phyloP scores from a whole-genome alignment of 2,329 filamentous ascomycete species.

The Diplocarpon rosae region DNA sequence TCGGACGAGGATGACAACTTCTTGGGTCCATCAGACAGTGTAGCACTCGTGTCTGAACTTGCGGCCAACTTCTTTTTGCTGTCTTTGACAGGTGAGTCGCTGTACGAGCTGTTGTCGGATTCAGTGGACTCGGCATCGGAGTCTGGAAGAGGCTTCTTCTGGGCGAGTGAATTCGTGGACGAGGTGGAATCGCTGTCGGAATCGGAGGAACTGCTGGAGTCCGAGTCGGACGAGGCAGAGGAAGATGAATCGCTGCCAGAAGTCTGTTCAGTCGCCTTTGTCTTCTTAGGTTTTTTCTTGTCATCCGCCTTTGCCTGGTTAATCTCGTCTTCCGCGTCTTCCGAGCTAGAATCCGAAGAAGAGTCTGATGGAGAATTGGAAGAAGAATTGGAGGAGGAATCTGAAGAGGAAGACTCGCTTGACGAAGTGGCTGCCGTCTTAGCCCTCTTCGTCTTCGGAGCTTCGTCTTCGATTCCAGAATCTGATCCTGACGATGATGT shows the following conservation, averaged over 20 bases:
- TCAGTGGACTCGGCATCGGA: constrained; percentile 22
- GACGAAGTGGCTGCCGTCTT: constrained; percentile 28
- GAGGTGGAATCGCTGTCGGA: constrained; percentile 21
- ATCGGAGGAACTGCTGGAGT: constrained; percentile 18
- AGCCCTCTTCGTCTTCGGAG: constrained; percentile 42
- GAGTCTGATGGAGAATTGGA: constrained; percentile 30
- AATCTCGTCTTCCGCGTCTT: constrained; percentile 16
- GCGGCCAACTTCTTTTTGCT: constrained; percentile 31
- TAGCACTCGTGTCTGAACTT: constrained; percentile 26
- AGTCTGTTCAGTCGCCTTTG: constrained; percentile 3
- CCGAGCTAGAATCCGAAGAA: constrained; percentile 29
- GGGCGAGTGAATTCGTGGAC: constrained; percentile 20
- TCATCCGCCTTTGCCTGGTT: neutral
- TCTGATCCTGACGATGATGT: constrained; percentile 30
- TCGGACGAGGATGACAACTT: constrained; percentile 17
- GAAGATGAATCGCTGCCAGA: constrained; percentile 16
- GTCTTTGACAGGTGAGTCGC: constrained; percentile 32
- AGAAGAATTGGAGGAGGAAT: too few relatives aligned
- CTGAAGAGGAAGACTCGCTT: constrained; percentile 15
- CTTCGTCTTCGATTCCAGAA: constrained; percentile 37
- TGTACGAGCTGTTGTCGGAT: constrained; percentile 30
- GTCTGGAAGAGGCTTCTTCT: constrained; percentile 22
- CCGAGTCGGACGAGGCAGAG: constrained; percentile 21
- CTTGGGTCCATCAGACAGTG: constrained; percentile 24
- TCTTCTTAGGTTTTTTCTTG: constrained; percentile 1